A percentile compares a stretch with the other conserved stretches of the same genome.
These are phyloP conservation scores for Glonium stellatum DNA, from an alignment of 495 filamentous ascomycete genomes.

Conservation along the genomic window DNA sequence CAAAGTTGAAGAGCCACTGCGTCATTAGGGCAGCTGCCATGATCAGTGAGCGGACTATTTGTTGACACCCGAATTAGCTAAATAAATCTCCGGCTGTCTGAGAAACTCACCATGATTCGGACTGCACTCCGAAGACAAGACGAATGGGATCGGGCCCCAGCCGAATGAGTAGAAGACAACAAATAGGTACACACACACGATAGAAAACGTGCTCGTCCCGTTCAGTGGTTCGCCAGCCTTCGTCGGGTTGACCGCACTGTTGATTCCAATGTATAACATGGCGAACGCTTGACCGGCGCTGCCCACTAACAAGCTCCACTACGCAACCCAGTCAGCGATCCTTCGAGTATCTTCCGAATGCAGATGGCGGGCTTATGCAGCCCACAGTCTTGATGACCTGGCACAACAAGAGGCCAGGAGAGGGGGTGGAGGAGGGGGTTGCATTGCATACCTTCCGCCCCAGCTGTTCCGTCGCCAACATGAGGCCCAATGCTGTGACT, in stretches of 20 bases:
- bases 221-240: slow-evolving; percentile 25
- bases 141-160: slow-evolving; percentile 67
- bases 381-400: slow-evolving; percentile 6
- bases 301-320: slow-evolving; percentile 21
- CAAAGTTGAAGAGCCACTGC: slow-evolving; percentile 61
- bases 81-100: background rate
- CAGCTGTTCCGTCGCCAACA: slow-evolving; percentile 26
- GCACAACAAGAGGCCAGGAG: background rate
- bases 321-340: background rate
- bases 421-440: background rate
- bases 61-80: background rate
- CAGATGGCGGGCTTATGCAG: slow-evolving; percentile 25
- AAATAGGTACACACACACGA: slow-evolving; percentile 60
- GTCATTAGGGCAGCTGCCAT: slow-evolving; percentile 59
- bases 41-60: slow-evolving; percentile 19
- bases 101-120: slow-evolving; percentile 20
- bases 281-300: slow-evolving; percentile 24
- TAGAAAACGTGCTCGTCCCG: slow-evolving; percentile 19
- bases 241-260: slow-evolving; percentile 18
- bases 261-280: slow-evolving; percentile 29
- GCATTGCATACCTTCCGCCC: slow-evolving; percentile 26
- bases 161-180: slow-evolving; percentile 72
- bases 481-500: slow-evolving; percentile 21
- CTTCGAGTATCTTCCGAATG: background rate
- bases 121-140: slow-evolving; percentile 21